These are phyloP conservation scores for Ophiosphaerella narmari DNA, from an alignment of 2,329 filamentous ascomycete species.

Conservation along the genomic window DNA sequence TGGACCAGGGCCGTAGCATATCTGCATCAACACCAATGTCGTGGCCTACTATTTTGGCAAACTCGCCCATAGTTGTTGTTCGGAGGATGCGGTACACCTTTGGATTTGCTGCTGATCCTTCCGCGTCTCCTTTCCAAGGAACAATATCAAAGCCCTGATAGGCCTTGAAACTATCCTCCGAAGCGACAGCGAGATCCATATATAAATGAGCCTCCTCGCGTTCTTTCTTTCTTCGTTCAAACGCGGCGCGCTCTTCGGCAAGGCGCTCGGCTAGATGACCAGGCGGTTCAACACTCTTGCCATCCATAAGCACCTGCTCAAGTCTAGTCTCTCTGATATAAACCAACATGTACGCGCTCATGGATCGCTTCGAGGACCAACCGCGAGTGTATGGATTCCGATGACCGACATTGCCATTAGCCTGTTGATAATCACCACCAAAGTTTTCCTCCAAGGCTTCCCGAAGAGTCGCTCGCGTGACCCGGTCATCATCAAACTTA, in stretches of 20 bases:
- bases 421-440: constrained; percentile 77
- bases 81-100: constrained; percentile 74
- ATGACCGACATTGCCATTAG: constrained; percentile 61
- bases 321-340: constrained; percentile 88
- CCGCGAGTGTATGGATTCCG: constrained; percentile 68
- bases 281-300: constrained; percentile 79
- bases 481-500: constrained; percentile 95
- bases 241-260: constrained; percentile 77
- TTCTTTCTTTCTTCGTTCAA: constrained; percentile 81
- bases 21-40: constrained; percentile 71
- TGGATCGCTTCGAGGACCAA: constrained; percentile 68
- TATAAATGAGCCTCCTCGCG: constrained; percentile 94
- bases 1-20: constrained; percentile 84
- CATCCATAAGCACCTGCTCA: constrained; percentile 79
- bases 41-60: constrained; percentile 71
- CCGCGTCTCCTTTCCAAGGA: constrained; percentile 61
- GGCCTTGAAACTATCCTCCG: constrained; percentile 76
- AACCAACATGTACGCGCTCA: constrained; percentile 98
- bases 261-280: constrained; percentile 77
- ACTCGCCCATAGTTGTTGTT: constrained; percentile 75
- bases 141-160: constrained; percentile 84
- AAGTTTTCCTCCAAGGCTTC: constrained; percentile 97
- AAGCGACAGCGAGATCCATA: constrained; percentile 80
- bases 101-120: constrained; percentile 68
- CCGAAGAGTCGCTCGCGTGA: constrained; percentile 88